These are phyloP conservation scores for Diutina siamensis DNA, from an alignment of 1,139 yeast species.

Conservation along the genomic window DNA sequence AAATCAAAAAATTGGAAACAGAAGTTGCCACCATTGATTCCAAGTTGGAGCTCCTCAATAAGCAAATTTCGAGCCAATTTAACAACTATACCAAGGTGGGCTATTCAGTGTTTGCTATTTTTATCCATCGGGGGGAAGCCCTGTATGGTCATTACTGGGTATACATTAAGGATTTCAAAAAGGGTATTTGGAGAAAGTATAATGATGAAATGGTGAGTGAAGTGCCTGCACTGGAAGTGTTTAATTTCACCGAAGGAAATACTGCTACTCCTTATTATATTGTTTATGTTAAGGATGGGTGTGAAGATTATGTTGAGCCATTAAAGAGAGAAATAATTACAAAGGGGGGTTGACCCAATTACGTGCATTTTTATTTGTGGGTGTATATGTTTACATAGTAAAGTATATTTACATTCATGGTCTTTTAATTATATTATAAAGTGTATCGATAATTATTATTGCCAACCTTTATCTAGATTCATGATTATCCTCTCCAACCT, in stretches of 20 bases:
- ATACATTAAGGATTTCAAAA: slow-evolving; percentile 67
- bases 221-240: slow-evolving; percentile 63
- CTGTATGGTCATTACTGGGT: slow-evolving; percentile 96
- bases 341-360: neutral
- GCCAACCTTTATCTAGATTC: too few relatives aligned
- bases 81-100: slow-evolving; percentile 49
- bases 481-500: too few relatives aligned
- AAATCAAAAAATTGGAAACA: slow-evolving; percentile 25
- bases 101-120: slow-evolving; percentile 79
- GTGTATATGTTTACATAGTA: too few relatives aligned
- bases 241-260: slow-evolving; percentile 59
- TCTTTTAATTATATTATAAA: too few relatives aligned
- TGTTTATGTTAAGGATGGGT: slow-evolving; percentile 65
- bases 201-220: slow-evolving; percentile 87
- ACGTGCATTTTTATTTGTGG: too few relatives aligned
- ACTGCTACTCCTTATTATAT: slow-evolving; percentile 91
- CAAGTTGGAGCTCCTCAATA: slow-evolving; percentile 30
- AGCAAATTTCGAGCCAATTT: slow-evolving; percentile 47
- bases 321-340: slow-evolving; percentile 20
- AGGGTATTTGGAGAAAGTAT: slow-evolving; percentile 69
- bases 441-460: too few relatives aligned
- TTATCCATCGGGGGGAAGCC: slow-evolving; percentile 93
- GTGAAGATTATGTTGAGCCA: slow-evolving; percentile 55
- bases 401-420: too few relatives aligned
- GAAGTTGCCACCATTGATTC: slow-evolving; percentile 26